A percentile compares a stretch with the other conserved stretches of the same genome.
Conservation (phyloP, 805 yeast genomes). For the Metschnikowia anglica region DNA sequence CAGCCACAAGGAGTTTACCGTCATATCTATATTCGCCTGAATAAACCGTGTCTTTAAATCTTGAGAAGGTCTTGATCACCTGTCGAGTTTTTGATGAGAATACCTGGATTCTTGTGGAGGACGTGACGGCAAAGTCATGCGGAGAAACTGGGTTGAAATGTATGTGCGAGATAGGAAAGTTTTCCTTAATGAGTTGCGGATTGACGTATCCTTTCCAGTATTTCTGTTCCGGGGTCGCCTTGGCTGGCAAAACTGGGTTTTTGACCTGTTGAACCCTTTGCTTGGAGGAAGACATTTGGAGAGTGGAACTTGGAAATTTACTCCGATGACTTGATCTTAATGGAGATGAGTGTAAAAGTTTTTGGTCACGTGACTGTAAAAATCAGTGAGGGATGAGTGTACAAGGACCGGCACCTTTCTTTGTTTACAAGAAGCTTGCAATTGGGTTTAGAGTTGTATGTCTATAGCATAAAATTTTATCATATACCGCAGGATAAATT, state of each 20-base stretch:
- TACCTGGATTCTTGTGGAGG: conserved; percentile 87
- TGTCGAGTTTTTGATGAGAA: conserved; percentile 93
- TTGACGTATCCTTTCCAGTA: conserved; percentile 86
- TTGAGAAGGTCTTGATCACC: conserved; percentile 76
- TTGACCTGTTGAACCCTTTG: conserved; percentile 65
- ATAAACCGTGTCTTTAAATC: conserved; percentile 91
- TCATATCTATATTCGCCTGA: conserved; percentile 89
- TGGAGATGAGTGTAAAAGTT: conserved; percentile 9
- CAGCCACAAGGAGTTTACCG: conserved; percentile 88
- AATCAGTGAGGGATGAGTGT: background rate
- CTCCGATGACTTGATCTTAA: conserved; percentile 6
- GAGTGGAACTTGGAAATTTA: background rate
- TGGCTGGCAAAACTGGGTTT: conserved; percentile 76
- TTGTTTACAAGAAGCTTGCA: background rate
- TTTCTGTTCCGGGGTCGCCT: conserved; percentile 87
- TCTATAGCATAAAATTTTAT: too few relatives aligned
- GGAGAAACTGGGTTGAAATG: conserved; percentile 84
- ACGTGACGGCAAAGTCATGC: conserved; percentile 89
- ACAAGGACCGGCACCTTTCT: too few relatives aligned
- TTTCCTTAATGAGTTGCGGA: conserved; percentile 90
- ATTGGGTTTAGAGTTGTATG: too few relatives aligned
- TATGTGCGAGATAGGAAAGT: conserved; percentile 85
- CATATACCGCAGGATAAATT: too few relatives aligned
- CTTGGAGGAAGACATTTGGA: conserved; percentile 67
- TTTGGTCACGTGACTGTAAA: conserved; percentile 13